Percentiles rank a stretch among this genome's conserved stretches.
Evolutionary conservation across 306 rosid genomes (phyloP).

Genomic region (Vigna nakashimae): DNA sequence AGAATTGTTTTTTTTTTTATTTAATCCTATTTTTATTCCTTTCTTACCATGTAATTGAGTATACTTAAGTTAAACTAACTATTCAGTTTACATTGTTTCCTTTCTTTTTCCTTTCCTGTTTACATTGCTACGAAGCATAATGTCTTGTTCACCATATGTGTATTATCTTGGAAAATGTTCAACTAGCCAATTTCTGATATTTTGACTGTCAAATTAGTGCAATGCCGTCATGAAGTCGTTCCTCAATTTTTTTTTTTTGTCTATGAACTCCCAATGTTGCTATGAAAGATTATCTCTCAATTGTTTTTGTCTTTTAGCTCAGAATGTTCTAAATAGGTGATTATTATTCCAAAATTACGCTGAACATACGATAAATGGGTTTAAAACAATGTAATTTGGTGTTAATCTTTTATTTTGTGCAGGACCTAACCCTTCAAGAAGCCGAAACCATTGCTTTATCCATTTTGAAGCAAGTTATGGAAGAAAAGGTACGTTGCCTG

Average conservation of each 20-base stretch:
- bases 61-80: slow-evolving; percentile 1
- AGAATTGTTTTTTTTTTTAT: neutral
- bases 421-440: slow-evolving; percentile 93
- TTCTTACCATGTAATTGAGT: neutral
- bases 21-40: neutral
- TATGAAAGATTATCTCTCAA: neutral
- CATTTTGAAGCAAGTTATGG: slow-evolving; percentile 98
- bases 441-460: slow-evolving; percentile 97
- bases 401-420: slow-evolving; percentile 37
- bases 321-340: neutral
- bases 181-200: neutral
- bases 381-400: slow-evolving; percentile 27
- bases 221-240: neutral
- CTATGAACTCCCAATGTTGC: slow-evolving; percentile 3
- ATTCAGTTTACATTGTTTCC: neutral
- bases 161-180: slow-evolving; percentile 21
- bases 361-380: neutral
- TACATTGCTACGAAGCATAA: slow-evolving; percentile 4
- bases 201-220: slow-evolving; percentile 1
- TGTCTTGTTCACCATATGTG: neutral
- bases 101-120: neutral
- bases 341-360: neutral
- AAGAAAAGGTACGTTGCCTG: slow-evolving; percentile 77
- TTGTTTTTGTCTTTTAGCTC: neutral
- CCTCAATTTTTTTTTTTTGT: neutral